Evolutionary conservation across 2,329 filamentous ascomycete genomes (phyloP).

Genomic region (Monosporascus cannonballus): DNA sequence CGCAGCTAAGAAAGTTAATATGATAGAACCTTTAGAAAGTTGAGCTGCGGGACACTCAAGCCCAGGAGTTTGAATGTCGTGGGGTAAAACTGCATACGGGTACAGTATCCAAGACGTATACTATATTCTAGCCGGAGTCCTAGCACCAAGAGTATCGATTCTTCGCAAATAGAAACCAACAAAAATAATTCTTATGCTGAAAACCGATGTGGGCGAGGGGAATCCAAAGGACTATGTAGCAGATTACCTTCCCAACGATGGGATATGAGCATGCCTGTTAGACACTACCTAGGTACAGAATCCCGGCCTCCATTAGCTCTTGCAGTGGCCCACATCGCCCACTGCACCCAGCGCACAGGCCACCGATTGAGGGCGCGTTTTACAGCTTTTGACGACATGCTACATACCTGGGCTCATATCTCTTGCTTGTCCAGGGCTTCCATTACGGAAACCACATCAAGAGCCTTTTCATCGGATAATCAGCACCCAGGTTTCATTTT

Average conservation of each 20-base stretch:
- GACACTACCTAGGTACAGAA: too few species aligned
- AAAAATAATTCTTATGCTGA: too few species aligned
- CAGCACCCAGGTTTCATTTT: conserved; percentile 7
- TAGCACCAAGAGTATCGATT: too few species aligned
- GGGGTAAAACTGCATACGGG: not conserved
- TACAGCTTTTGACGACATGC: not conserved
- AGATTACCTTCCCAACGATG: too few species aligned
- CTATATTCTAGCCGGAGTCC: not conserved
- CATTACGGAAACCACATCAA: conserved; percentile 5
- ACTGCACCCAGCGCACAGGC: not conserved
- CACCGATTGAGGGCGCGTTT: not conserved
- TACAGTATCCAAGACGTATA: not conserved
- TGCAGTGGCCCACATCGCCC: not conserved
- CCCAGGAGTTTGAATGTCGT: not conserved
- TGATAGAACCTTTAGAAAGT: not conserved
- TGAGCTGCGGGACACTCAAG: not conserved
- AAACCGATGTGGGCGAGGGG: too few species aligned
- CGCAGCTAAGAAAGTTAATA: not conserved
- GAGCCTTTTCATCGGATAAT: conserved; percentile 18
- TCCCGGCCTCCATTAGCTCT: too few species aligned
- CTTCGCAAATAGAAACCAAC: too few species aligned
- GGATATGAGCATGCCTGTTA: too few species aligned
- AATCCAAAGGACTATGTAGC: too few species aligned
- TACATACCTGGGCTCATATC: not conserved
- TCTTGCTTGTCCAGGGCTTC: not conserved